Evolutionary conservation across 202 grass and related monocot species (phyloP).

Genomic region (Tripidium arundinaceum): DNA sequence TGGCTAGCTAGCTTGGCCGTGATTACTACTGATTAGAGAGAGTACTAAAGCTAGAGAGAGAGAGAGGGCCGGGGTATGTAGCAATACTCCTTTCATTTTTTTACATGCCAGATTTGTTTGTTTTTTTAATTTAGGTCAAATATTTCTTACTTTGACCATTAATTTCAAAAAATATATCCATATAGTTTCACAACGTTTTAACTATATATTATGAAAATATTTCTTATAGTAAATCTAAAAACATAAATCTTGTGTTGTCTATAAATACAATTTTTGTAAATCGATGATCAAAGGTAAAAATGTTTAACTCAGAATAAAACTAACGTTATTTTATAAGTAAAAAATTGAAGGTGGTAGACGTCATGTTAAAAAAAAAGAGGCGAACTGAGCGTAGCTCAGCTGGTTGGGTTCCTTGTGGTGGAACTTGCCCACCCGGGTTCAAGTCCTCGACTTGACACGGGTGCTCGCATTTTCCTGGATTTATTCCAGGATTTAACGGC

Average conservation of each 20-base stretch:
- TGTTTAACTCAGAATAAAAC: not conserved
- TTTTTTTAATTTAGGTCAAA: too few species aligned
- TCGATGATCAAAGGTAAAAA: too few species aligned
- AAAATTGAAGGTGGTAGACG: not conserved
- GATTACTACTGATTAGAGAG: conserved; percentile 33
- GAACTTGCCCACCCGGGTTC: too few species aligned
- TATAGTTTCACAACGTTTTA: not conserved
- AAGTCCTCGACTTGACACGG: too few species aligned
- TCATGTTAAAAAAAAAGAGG: not conserved
- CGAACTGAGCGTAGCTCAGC: too few species aligned
- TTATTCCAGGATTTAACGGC: too few species aligned
- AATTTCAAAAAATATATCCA: not conserved
- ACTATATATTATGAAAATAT: not conserved
- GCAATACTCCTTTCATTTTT: too few species aligned
- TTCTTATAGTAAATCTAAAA: not conserved
- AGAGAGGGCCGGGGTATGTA: too few species aligned
- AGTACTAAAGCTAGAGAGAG: not conserved
- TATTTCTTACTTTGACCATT: not conserved
- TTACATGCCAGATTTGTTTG: too few species aligned
- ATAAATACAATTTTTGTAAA: too few species aligned
- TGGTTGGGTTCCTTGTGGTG: too few species aligned
- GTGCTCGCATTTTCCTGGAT: too few species aligned
- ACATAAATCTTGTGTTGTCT: not conserved
- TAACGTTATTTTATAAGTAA: not conserved
- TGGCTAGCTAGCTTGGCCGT: not conserved